phyloP scores from a whole-genome alignment of 2,329 filamentous ascomycete genomes.

The Parascedosporium putredinis region DNA sequence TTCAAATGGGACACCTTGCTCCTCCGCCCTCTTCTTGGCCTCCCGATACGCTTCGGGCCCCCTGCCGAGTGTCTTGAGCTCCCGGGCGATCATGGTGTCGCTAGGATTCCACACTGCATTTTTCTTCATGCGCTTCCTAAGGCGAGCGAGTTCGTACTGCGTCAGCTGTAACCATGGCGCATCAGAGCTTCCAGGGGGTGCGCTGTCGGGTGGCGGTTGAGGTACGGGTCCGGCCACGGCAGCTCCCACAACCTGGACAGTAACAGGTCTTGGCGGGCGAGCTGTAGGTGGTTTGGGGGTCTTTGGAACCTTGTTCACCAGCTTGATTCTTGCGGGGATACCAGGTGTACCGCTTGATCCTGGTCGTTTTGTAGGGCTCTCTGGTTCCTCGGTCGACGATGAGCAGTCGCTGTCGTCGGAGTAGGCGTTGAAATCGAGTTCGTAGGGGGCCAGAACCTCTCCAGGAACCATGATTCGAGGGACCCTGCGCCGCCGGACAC shows the following conservation, averaged over 20 bases:
- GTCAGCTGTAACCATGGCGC: slow-evolving; percentile 58
- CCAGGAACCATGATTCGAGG: slow-evolving; percentile 56
- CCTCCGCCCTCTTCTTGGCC: slow-evolving; percentile 55
- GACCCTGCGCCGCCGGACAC: slow-evolving; percentile 32
- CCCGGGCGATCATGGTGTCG: slow-evolving; percentile 74
- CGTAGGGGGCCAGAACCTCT: slow-evolving; percentile 55
- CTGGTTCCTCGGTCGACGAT: slow-evolving; percentile 33
- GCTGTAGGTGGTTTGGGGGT: slow-evolving; percentile 14
- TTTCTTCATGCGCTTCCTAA: slow-evolving; percentile 85
- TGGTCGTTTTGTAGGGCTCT: slow-evolving; percentile 22
- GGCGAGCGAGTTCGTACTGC: slow-evolving; percentile 52
- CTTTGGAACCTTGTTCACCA: slow-evolving; percentile 33
- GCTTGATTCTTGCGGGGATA: slow-evolving; percentile 36
- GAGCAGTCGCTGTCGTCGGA: slow-evolving; percentile 31
- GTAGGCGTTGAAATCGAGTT: slow-evolving; percentile 50
- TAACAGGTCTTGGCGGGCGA: slow-evolving; percentile 16
- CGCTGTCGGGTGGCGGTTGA: slow-evolving; percentile 49
- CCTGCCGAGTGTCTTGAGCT: slow-evolving; percentile 61
- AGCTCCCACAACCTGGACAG: slow-evolving; percentile 26
- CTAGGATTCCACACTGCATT: slow-evolving; percentile 78
- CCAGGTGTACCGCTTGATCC: slow-evolving; percentile 25
- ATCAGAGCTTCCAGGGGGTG: slow-evolving; percentile 45
- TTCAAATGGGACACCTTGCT: slow-evolving; percentile 51
- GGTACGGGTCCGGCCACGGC: slow-evolving; percentile 32
- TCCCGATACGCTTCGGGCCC: slow-evolving; percentile 51